Percentiles rank a stretch among this genome's conserved stretches.
phyloP scores from a whole-genome alignment of 768 basidiomycete species.

The Suillus subluteus region DNA sequence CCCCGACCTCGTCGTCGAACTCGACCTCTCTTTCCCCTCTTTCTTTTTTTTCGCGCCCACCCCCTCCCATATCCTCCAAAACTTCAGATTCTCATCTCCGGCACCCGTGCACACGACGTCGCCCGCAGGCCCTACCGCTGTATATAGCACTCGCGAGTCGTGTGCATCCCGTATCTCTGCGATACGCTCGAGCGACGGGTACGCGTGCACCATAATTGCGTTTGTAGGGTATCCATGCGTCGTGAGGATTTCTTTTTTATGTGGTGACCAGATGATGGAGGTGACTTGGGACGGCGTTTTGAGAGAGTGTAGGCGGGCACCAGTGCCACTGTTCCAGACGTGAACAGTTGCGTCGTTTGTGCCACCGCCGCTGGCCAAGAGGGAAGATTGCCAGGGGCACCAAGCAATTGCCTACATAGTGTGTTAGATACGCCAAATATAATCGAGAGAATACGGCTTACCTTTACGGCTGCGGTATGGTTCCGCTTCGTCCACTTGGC shows the following conservation, averaged over 20 bases:
- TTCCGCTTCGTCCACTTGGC: slow-evolving; percentile 92
- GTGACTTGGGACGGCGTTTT: slow-evolving; percentile 92
- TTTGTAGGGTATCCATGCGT: slow-evolving; percentile 96
- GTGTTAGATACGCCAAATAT: slow-evolving; percentile 1
- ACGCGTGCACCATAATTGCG: slow-evolving; percentile 78
- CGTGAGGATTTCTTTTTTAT: slow-evolving; percentile 86
- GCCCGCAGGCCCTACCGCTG: slow-evolving; percentile 83
- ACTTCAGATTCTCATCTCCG: slow-evolving; percentile 96
- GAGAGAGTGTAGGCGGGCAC: slow-evolving; percentile 86
- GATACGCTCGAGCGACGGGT: slow-evolving; percentile 71
- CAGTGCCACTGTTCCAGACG: slow-evolving; percentile 91
- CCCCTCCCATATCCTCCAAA: slow-evolving; percentile 87
- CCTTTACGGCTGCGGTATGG: slow-evolving; percentile 88
- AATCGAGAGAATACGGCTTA: slow-evolving; percentile 20
- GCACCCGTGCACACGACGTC: slow-evolving; percentile 92
- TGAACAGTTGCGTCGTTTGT: slow-evolving; percentile 92
- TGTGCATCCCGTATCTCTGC: slow-evolving; percentile 90
- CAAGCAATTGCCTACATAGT: slow-evolving; percentile 83
- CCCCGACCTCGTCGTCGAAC: slow-evolving; percentile 30
- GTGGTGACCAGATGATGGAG: slow-evolving; percentile 84
- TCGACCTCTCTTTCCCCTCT: slow-evolving; percentile 36
- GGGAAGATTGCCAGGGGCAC: slow-evolving; percentile 94
- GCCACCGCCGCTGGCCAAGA: slow-evolving; percentile 93
- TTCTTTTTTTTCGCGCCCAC: slow-evolving; percentile 42
- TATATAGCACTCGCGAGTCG: slow-evolving; percentile 87